Evolutionary conservation across 2,329 filamentous ascomycete genomes (phyloP).

Genomic region (Ceratocystis diversiconidia): DNA sequence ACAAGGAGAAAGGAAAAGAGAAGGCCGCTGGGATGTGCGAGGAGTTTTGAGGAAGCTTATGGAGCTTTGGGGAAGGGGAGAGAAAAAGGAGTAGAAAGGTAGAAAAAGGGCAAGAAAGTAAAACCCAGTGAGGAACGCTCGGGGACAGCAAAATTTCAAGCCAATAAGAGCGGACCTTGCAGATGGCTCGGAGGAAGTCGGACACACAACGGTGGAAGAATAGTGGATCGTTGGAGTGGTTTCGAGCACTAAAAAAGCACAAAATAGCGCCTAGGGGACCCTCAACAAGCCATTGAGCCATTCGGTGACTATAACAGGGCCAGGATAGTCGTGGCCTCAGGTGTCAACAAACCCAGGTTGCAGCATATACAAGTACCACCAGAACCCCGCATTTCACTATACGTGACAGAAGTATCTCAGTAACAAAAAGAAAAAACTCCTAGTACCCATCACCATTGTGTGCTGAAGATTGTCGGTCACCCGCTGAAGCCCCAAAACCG

Average conservation of each 20-base stretch:
- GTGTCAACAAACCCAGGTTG: slow-evolving; percentile 13
- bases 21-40: slow-evolving; percentile 19
- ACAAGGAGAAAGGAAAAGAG: slow-evolving; percentile 19
- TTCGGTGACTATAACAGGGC: neutral
- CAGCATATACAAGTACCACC: slow-evolving; percentile 15
- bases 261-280: slow-evolving; percentile 10
- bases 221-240: slow-evolving; percentile 17
- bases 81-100: slow-evolving; percentile 19
- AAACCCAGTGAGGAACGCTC: slow-evolving; percentile 19
- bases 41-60: slow-evolving; percentile 19
- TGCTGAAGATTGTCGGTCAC: slow-evolving; percentile 1
- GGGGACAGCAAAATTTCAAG: slow-evolving; percentile 19
- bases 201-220: slow-evolving; percentile 18
- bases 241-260: slow-evolving; percentile 13
- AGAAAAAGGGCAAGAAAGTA: slow-evolving; percentile 18
- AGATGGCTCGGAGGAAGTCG: slow-evolving; percentile 19
- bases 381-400: slow-evolving; percentile 17
- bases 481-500: neutral
- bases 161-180: slow-evolving; percentile 18
- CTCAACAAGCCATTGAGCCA: neutral
- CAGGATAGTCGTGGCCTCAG: slow-evolving; percentile 18
- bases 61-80: slow-evolving; percentile 19
- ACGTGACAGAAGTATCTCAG: slow-evolving; percentile 13
- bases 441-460: slow-evolving; percentile 6
- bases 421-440: slow-evolving; percentile 9